phyloP scores from a whole-genome alignment of 495 filamentous ascomycete genomes.

The Symbiotaphrina buchneri region DNA sequence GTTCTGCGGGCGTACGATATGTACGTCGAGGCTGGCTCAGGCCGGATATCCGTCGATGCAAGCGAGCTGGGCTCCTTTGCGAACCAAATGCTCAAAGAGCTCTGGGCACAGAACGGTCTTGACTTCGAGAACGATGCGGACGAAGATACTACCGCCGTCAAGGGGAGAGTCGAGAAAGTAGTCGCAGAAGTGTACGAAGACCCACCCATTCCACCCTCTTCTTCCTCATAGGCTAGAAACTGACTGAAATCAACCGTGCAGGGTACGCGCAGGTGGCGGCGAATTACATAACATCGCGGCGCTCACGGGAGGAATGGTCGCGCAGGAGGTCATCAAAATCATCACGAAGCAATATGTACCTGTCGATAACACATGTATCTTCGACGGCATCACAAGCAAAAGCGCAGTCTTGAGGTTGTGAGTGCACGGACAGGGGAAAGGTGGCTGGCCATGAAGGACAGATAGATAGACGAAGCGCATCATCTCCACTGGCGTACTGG shows the following conservation, averaged over 20 bases:
- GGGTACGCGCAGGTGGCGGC: conserved; percentile 50
- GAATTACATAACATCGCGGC: conserved; percentile 94
- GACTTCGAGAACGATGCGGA: background rate
- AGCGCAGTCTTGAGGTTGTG: conserved; percentile 34
- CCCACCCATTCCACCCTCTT: too few relatives aligned
- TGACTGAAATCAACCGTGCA: conserved; percentile 19
- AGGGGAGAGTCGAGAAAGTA: too few relatives aligned
- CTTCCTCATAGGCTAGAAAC: background rate
- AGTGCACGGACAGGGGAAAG: too few relatives aligned
- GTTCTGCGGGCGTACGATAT: conserved; percentile 43
- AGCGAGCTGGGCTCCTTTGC: background rate
- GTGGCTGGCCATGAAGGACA: too few relatives aligned
- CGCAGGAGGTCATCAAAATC: conserved; percentile 91
- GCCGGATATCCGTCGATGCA: too few relatives aligned
- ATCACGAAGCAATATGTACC: conserved; percentile 93
- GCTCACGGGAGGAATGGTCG: conserved; percentile 73
- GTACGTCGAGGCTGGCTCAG: conserved; percentile 14
- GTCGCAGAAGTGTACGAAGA: conserved; percentile 1
- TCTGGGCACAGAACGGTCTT: background rate
- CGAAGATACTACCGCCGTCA: background rate
- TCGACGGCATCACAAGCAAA: conserved; percentile 70
- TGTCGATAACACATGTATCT: conserved; percentile 80
- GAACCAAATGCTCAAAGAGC: background rate
- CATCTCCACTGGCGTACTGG: too few relatives aligned
- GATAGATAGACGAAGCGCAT: too few relatives aligned